Evolutionary conservation across 768 basidiomycete genomes (phyloP), one percentile per base, ranked within the genome.

Genomic region (Tricholoma terreum): DNA sequence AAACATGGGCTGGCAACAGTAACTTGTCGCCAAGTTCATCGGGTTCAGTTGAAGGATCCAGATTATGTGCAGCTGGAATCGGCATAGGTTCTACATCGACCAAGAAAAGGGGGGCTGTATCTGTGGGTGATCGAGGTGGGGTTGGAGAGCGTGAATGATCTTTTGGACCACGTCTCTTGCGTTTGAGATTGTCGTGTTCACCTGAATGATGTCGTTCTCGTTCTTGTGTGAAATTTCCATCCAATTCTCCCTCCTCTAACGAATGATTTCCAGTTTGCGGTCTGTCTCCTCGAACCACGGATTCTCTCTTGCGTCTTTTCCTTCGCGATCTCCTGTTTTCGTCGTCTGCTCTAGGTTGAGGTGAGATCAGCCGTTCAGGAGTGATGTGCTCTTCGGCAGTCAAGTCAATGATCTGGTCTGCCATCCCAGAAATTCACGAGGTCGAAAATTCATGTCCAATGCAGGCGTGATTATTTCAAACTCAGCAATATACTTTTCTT

Each of bases 1-100:
- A 79, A 22, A 92, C 90, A 71, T 92, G 90, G 0, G 83, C 71
- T 0, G 90, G 90, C 10, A 92, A 74, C 21, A 90, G 70, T 11
- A 92, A 62, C 34, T 54, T 57, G 9, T 45, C 10, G 52, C 62
- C 48, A 31, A 40, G 53, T 61, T 69, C 66, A 51, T 70, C 63
- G 6, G 56, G 56, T 8, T 46, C 53, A 17, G 59, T 50, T 6
- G 54, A 58, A 17, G 56, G 30, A 38, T 59, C 52, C 19, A 58
- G 60, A 19, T 63, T 40, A 33, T 50, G 54, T n/a, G 57, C 27
- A 17, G 66, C 56, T 14, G 75, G 69, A 19, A 83, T 55, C 0
- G 71, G 63, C 10, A 73, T 67, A 3, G 84, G 79, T 4, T 65
- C 62, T 17, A 69, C 65, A 61, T 89, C 87, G 54, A 86, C 63